Percentiles rank a stretch among this genome's conserved stretches.
These are phyloP conservation scores for Trichophyton verrucosum DNA, from an alignment of 2,329 filamentous ascomycete species.

Conservation along the genomic window DNA sequence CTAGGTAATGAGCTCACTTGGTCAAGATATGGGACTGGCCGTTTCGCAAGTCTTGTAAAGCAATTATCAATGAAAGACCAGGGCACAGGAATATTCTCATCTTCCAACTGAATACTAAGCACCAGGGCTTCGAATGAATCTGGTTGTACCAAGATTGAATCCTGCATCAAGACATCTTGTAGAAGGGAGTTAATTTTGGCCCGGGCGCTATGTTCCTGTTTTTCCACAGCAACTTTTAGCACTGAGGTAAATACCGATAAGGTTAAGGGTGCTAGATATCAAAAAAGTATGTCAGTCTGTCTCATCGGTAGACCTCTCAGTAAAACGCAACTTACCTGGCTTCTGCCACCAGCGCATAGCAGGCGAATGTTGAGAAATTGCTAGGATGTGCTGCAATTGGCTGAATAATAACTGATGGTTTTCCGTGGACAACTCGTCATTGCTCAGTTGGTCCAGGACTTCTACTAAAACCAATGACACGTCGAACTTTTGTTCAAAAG, in stretches of 20 bases:
- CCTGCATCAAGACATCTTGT: conserved; percentile 25
- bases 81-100: conserved; percentile 22
- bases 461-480: conserved; percentile 64
- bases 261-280: conserved; percentile 25
- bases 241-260: conserved; percentile 32
- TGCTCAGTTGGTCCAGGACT: conserved; percentile 51
- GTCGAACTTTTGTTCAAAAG: conserved; percentile 76
- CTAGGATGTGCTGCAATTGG: conserved; percentile 69
- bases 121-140: conserved; percentile 28
- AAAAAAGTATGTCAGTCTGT: not conserved
- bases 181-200: conserved; percentile 25
- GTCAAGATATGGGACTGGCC: conserved; percentile 68
- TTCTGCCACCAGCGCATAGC: conserved; percentile 87
- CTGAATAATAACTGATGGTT: conserved; percentile 50
- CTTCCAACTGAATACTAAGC: conserved; percentile 26
- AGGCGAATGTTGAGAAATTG: conserved; percentile 66
- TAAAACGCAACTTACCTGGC: conserved; percentile 32
- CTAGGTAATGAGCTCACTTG: conserved; percentile 30
- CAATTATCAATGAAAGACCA: conserved; percentile 79
- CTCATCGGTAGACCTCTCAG: conserved; percentile 9
- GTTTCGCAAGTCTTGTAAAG: conserved; percentile 58
- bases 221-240: conserved; percentile 26
- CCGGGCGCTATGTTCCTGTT: conserved; percentile 21
- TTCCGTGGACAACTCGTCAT: conserved; percentile 32
- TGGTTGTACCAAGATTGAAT: conserved; percentile 25